Evolutionary conservation across 371 early-diverging fungal genomes (phyloP).

Genomic region (Coelomomyces lativittatus): DNA sequence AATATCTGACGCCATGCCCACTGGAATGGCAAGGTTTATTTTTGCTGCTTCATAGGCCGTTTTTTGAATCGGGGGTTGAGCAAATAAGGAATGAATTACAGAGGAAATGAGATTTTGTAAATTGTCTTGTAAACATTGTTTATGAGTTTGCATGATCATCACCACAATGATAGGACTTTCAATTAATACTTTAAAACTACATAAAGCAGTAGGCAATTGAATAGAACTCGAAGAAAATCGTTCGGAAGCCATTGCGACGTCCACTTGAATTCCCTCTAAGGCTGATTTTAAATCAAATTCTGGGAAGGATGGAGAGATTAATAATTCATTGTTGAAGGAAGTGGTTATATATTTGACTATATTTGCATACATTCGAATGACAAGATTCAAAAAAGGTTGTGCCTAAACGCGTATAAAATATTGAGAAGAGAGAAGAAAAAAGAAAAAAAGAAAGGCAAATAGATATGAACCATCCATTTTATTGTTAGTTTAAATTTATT

Average conservation of each 20-base stretch:
- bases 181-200: slow-evolving; percentile 85
- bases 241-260: slow-evolving; percentile 3
- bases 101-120: not conserved
- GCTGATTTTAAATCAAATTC: not conserved
- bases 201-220: slow-evolving; percentile 49
- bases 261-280: not conserved
- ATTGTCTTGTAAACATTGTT: slow-evolving; percentile 59
- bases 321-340: slow-evolving; percentile 37
- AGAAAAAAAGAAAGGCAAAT: too few relatives aligned
- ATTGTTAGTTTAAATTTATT: too few relatives aligned
- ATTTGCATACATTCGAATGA: slow-evolving; percentile 73
- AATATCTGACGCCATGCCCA: slow-evolving; percentile 63
- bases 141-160: slow-evolving; percentile 67
- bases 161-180: slow-evolving; percentile 97
- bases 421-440: not conserved
- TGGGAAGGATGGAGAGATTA: not conserved
- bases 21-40: slow-evolving; percentile 16
- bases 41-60: slow-evolving; percentile 51
- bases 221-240: slow-evolving; percentile 36
- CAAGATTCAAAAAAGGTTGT: slow-evolving; percentile 71
- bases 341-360: slow-evolving; percentile 68
- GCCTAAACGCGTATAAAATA: slow-evolving; percentile 35
- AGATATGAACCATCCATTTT: too few relatives aligned
- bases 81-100: slow-evolving; percentile 33
- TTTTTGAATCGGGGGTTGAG: slow-evolving; percentile 60